Evolutionary conservation across 257 asterid genomes (phyloP).

Genomic region (Gynochthodes officinalis): DNA sequence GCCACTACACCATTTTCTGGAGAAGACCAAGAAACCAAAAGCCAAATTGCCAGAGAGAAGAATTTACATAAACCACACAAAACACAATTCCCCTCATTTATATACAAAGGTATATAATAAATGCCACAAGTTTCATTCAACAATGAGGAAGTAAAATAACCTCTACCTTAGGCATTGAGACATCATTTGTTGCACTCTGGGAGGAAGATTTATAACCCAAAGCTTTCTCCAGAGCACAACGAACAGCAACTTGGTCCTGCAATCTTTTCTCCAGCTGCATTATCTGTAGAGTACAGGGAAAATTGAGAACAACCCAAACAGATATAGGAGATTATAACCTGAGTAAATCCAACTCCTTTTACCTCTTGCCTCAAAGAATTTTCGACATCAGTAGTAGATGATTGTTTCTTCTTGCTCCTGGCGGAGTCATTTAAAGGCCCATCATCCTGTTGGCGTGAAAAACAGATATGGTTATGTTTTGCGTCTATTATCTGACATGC

Average conservation of each 20-base stretch:
- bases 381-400: slow-evolving; percentile 56
- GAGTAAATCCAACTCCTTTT: slow-evolving; percentile 18
- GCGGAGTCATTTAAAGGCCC: slow-evolving; percentile 30
- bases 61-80: slow-evolving; percentile 1
- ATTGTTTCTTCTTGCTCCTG: slow-evolving; percentile 40
- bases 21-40: background rate
- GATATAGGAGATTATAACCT: background rate
- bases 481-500: background rate
- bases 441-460: slow-evolving; percentile 42
- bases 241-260: slow-evolving; percentile 77
- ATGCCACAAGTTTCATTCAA: slow-evolving; percentile 9
- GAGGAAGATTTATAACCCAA: slow-evolving; percentile 70
- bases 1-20: background rate
- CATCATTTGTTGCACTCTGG: slow-evolving; percentile 32
- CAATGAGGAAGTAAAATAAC: background rate
- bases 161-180: slow-evolving; percentile 69
- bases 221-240: slow-evolving; percentile 81
- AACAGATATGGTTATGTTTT: background rate
- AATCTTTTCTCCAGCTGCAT: slow-evolving; percentile 73
- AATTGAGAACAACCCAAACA: slow-evolving; percentile 5
- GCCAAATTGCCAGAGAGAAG: background rate
- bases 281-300: slow-evolving; percentile 43
- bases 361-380: slow-evolving; percentile 86
- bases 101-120: background rate
- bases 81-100: background rate